Base-by-base conservation (phyloP, 2,329 filamentous ascomycete species). In the Ophiostoma montium region DNA sequence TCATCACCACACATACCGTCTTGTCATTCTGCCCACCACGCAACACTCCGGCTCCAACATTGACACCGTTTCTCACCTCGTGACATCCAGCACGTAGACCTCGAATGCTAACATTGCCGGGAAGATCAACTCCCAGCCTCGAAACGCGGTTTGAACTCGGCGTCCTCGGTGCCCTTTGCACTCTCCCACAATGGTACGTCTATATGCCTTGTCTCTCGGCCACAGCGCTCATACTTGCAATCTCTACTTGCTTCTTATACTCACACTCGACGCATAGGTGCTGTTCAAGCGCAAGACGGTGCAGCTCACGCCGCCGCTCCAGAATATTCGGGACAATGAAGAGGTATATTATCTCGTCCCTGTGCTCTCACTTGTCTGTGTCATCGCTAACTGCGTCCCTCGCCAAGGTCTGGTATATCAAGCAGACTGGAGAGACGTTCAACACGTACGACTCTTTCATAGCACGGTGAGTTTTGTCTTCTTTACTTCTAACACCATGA, bases 241-340 rank as follows among this genome's bases (percentile, higher is more conserved):
- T n/a, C n/a, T 27, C 23, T 31, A 23, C n/a, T n/a, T n/a, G n/a
- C n/a, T 12, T 42, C 18, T 15, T 15, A 35, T 39, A 16, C 36
- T 48, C 5, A 48, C 16, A 35, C 36, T 10, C 9, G 23, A 10
- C 35, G 5, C 19, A 46, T 62, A 96, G 90, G 90, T 98, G 58
- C 76, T 95, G 56, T 95, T 86, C 67, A 96, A 96, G 71, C 80
- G 92, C 60, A 96, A 96, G 68, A 89, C 89, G 50, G 88, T 96
- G 61, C 81, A 86, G 67, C 84, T 87, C 63, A 71, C 89, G 57
- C 75, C 84, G 46, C 73, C 75, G 44, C 83, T 84, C 19, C 35
- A 31, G 9, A 70, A 76, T 47, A 77, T 90, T 56, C 75, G 88
- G 57, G 81, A 92, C 70, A 86, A 94, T 56, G 74, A 78, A 58